A percentile compares a stretch with the other conserved stretches of the same genome.
Evolutionary conservation across 148 eudicot species (phyloP).

Genomic region (Rhododendron griersonianum): DNA sequence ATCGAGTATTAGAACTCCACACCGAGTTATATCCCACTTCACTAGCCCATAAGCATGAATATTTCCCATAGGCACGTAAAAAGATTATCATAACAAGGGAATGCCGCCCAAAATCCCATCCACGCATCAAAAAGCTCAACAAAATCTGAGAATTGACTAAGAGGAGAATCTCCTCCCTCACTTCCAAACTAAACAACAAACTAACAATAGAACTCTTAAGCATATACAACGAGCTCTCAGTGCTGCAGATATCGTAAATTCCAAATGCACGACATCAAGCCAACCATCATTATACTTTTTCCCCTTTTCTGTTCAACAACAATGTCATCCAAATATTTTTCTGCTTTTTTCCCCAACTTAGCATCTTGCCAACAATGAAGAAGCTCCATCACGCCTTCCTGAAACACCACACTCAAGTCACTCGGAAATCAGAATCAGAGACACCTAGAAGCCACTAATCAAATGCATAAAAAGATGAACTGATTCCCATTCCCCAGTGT

Average conservation of each 20-base stretch:
- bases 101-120: neutral
- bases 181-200: neutral
- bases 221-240: neutral
- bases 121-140: neutral
- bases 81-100: neutral
- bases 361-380: neutral
- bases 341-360: neutral
- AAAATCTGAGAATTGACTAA: neutral
- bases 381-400: neutral
- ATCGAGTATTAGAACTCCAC: neutral
- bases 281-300: neutral
- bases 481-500: neutral
- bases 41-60: neutral
- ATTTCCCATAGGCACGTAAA: too few relatives aligned
- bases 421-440: neutral
- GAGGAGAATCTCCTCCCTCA: neutral
- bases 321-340: neutral
- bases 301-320: neutral
- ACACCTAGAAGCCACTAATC: neutral
- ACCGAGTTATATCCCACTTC: neutral
- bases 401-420: neutral
- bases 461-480: neutral
- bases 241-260: neutral
- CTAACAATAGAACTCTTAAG: neutral
- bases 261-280: neutral